Conservation (phyloP, 31 red algal genomes). For the Pterothamnion heteromorphum region DNA sequence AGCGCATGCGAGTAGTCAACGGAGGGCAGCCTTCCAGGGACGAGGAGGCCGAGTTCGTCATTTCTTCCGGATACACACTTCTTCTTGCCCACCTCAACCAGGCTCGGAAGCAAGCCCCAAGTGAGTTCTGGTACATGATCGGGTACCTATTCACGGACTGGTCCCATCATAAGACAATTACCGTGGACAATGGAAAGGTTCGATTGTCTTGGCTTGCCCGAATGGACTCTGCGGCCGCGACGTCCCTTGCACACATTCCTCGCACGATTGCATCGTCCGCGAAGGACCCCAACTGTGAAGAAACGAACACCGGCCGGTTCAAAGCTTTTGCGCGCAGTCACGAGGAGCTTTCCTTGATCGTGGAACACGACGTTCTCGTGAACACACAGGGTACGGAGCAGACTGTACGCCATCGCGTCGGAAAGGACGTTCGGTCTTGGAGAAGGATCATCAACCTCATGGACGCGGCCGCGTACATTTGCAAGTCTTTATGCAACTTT, state of each 20-base stretch:
- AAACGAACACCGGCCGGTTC: not conserved
- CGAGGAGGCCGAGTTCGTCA: not conserved
- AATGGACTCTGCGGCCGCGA: not conserved
- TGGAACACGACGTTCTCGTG: not conserved
- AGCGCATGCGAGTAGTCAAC: not conserved
- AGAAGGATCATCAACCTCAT: not conserved
- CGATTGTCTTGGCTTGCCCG: not conserved
- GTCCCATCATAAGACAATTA: not conserved
- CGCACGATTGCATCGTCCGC: not conserved
- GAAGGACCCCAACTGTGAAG: not conserved
- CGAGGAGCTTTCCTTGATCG: not conserved
- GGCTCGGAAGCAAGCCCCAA: not conserved
- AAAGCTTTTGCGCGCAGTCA: not conserved
- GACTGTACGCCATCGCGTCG: not conserved
- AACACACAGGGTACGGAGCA: not conserved
- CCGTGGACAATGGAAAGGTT: not conserved
- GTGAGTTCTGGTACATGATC: not conserved
- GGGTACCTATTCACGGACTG: not conserved
- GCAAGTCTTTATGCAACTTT: not conserved
- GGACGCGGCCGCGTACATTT: not conserved
- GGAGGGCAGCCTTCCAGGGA: not conserved
- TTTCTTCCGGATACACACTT: not conserved
- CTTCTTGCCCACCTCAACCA: not conserved
- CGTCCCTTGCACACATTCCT: not conserved
- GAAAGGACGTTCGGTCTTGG: not conserved